Conservation (phyloP, 371 early-diverging fungal genomes). For the Entomophthora muscae region DNA sequence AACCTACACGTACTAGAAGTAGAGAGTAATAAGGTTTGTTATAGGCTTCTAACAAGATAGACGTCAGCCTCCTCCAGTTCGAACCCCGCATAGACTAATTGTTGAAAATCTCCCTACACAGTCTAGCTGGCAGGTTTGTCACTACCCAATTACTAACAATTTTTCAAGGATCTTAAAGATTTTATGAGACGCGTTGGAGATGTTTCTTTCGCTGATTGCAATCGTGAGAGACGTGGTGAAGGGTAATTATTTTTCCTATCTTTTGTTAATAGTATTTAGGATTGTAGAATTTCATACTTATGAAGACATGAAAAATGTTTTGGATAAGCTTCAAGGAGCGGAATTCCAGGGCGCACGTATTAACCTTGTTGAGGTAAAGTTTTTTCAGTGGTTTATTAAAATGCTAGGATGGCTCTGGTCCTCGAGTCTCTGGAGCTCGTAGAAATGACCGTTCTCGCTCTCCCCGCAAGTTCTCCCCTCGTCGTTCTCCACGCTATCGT, state of each 20-base stretch:
- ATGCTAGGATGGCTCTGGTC: not conserved
- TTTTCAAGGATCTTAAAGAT: constrained; percentile 82
- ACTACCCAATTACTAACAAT: constrained; percentile 13
- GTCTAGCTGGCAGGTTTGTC: constrained; percentile 62
- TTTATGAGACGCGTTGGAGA: constrained; percentile 87
- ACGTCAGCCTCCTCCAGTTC: constrained; percentile 18
- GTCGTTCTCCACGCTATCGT: not conserved
- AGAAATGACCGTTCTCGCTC: not conserved
- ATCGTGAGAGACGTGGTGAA: constrained; percentile 57
- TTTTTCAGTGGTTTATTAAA: not conserved
- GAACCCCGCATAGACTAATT: constrained; percentile 35
- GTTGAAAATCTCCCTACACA: constrained; percentile 49
- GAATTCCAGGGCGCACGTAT: constrained; percentile 68
- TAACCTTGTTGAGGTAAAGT: constrained; percentile 28
- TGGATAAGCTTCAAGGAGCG: constrained; percentile 64
- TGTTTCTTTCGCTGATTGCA: constrained; percentile 79
- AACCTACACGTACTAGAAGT: no score
- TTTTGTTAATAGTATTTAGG: constrained; percentile 18
- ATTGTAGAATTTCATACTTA: constrained; percentile 71
- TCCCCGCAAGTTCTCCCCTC: not conserved
- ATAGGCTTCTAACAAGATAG: no score
- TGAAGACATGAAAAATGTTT: constrained; percentile 66
- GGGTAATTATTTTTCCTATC: constrained; percentile 34
- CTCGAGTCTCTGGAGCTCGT: not conserved
- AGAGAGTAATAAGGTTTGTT: no score